Evolutionary conservation across 163 green algal genomes (phyloP).

Genomic region (Coccomyxa subellipsoidea): DNA sequence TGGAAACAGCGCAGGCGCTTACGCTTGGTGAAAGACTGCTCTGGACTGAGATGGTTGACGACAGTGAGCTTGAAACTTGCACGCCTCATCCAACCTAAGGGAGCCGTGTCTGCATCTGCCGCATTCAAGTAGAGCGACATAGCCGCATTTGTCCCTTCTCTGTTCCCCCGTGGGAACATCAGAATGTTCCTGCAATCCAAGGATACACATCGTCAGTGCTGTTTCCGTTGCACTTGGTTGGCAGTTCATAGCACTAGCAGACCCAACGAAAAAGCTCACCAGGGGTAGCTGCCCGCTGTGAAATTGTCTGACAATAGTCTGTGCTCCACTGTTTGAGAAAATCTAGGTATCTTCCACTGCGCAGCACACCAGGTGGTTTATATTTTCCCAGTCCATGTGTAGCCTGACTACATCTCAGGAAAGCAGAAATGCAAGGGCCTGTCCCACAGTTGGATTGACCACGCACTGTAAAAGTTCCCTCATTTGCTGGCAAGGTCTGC

Average conservation of each 20-base stretch:
- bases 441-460: too few species aligned
- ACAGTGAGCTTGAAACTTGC: slow-evolving; percentile 71
- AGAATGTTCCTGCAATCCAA: slow-evolving; percentile 64
- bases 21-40: slow-evolving; percentile 36
- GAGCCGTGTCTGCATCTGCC: slow-evolving; percentile 56
- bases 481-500: neutral
- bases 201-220: neutral
- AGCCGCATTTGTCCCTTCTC: slow-evolving; percentile 14
- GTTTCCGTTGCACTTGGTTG: neutral
- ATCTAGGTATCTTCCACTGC: slow-evolving; percentile 4
- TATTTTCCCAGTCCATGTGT: neutral
- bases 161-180: slow-evolving; percentile 67
- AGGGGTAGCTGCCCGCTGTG: slow-evolving; percentile 33
- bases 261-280: slow-evolving; percentile 12
- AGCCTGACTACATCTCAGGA: neutral
- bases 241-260: neutral
- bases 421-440: too few species aligned
- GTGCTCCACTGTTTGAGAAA: neutral
- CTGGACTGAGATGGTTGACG: slow-evolving; percentile 51
- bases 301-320: neutral
- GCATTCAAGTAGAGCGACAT: slow-evolving; percentile 75
- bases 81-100: slow-evolving; percentile 43
- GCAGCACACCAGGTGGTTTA: neutral
- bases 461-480: neutral
- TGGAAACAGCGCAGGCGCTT: neutral